Percentiles rank a stretch among this genome's conserved stretches.
phyloP scores from a whole-genome alignment of 2,329 filamentous ascomycete species.

The Coniochaeta sp. region DNA sequence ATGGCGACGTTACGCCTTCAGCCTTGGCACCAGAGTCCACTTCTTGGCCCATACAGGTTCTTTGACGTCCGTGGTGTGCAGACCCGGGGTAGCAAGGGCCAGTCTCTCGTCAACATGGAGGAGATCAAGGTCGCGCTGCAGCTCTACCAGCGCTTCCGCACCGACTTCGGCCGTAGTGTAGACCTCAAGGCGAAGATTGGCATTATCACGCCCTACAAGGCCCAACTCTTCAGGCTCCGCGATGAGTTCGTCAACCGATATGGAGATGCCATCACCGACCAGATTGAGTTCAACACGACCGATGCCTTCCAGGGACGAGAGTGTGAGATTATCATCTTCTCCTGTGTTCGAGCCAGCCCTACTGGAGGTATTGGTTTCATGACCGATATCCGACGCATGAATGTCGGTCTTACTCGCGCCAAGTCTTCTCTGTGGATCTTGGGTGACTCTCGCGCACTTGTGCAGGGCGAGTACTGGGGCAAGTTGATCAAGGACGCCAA shows the following conservation, averaged over 20 bases:
- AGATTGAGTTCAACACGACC: conserved; percentile 96
- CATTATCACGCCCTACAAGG: conserved; percentile 97
- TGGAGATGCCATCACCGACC: conserved; percentile 66
- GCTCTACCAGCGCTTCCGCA: conserved; percentile 71
- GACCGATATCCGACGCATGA: conserved; percentile 97
- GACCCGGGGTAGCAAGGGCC: conserved; percentile 70
- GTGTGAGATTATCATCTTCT: conserved; percentile 98
- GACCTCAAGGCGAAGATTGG: conserved; percentile 81
- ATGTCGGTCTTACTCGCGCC: conserved; percentile 92
- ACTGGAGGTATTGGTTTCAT: conserved; percentile 97
- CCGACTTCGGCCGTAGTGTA: conserved; percentile 55
- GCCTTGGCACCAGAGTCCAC: conserved; percentile 76
- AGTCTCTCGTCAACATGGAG: conserved; percentile 82
- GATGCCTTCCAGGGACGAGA: conserved; percentile 97
- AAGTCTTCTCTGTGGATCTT: conserved; percentile 96
- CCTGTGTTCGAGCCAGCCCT: conserved; percentile 89
- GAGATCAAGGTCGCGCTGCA: conserved; percentile 83
- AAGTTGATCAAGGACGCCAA: conserved; percentile 78
- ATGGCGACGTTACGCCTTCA: conserved; percentile 71
- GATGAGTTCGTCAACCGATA: conserved; percentile 65
- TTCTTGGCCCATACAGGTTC: conserved; percentile 91
- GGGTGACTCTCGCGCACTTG: conserved; percentile 79
- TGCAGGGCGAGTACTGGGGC: conserved; percentile 86
- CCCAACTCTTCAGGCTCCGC: conserved; percentile 76
- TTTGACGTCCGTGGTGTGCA: conserved; percentile 93